phyloP scores from a whole-genome alignment of 192 early-diverging fungal genomes.

The Linnemannia exigua region DNA sequence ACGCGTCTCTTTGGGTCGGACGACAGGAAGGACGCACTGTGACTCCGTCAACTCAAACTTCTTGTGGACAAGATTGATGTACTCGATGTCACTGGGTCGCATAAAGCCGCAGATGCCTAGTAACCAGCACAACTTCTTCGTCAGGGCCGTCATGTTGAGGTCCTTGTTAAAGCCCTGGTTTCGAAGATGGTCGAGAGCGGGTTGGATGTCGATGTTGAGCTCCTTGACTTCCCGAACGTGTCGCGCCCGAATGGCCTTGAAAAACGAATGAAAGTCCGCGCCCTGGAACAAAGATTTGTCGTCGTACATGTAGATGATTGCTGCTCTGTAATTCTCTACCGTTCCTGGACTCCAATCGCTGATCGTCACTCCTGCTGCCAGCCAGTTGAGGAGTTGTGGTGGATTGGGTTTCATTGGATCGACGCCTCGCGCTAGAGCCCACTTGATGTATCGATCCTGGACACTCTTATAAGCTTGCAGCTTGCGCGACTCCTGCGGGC shows the following conservation, averaged over 20 bases:
- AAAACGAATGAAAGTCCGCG: not conserved
- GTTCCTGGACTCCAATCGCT: not conserved
- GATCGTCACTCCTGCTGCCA: not conserved
- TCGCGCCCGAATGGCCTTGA: not conserved
- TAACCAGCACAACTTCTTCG: slow-evolving; percentile 19
- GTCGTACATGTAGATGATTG: not conserved
- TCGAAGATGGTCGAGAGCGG: not conserved
- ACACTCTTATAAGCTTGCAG: not conserved
- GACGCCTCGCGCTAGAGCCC: slow-evolving; percentile 3
- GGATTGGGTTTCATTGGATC: not conserved
- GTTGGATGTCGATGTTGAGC: not conserved
- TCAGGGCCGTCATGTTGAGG: not conserved
- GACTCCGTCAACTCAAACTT: not conserved
- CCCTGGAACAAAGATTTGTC: not conserved
- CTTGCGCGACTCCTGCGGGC: not conserved
- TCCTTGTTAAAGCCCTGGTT: not conserved
- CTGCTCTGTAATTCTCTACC: not conserved
- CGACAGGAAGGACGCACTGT: not conserved
- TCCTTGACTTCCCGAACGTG: not conserved
- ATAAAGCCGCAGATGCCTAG: slow-evolving; percentile 12
- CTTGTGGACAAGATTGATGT: not conserved
- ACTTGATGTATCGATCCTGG: slow-evolving; percentile 2
- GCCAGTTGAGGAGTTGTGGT: slow-evolving; percentile 18
- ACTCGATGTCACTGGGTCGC: not conserved
- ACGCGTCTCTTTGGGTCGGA: slow-evolving; percentile 1